Percentiles rank a stretch among this genome's conserved stretches.
Conservation (phyloP, 176 grass and related monocot species). For the Metroxylon sagu region DNA sequence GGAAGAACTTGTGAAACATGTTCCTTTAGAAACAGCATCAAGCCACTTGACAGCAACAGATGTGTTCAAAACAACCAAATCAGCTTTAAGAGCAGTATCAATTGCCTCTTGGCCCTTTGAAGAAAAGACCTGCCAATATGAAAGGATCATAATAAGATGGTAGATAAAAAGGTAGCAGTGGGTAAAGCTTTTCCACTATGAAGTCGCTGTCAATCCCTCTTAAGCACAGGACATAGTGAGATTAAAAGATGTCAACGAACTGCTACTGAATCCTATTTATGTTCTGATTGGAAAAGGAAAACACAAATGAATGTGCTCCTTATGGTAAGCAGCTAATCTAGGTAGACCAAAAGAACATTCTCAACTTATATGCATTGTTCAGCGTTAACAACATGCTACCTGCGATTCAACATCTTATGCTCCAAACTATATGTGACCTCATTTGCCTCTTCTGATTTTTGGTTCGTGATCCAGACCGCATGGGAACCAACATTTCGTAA, state of each 20-base stretch:
- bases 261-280: too few species aligned
- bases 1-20: conserved; percentile 68
- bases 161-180: not conserved
- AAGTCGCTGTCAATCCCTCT: too few species aligned
- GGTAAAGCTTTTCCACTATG: too few species aligned
- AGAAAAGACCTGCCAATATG: conserved; percentile 45
- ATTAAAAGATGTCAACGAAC: too few species aligned
- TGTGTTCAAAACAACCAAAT: conserved; percentile 86
- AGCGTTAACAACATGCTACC: conserved; percentile 19
- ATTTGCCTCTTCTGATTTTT: conserved; percentile 59
- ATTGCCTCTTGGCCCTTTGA: conserved; percentile 65
- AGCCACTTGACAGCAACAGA: conserved; percentile 95
- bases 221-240: too few species aligned
- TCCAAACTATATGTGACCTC: conserved; percentile 66
- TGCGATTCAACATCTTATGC: conserved; percentile 79
- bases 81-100: conserved; percentile 64
- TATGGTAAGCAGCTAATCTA: too few species aligned
- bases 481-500: conserved; percentile 50
- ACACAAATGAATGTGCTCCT: too few species aligned
- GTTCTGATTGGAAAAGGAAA: too few species aligned
- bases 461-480: conserved; percentile 92
- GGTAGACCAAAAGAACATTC: too few species aligned
- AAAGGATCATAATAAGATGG: conserved; percentile 9
- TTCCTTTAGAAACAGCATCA: conserved; percentile 77
- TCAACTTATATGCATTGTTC: too few species aligned